These are phyloP conservation scores for Globisporangium solare DNA, from an alignment of 352 stramenopile species.

Conservation along the genomic window DNA sequence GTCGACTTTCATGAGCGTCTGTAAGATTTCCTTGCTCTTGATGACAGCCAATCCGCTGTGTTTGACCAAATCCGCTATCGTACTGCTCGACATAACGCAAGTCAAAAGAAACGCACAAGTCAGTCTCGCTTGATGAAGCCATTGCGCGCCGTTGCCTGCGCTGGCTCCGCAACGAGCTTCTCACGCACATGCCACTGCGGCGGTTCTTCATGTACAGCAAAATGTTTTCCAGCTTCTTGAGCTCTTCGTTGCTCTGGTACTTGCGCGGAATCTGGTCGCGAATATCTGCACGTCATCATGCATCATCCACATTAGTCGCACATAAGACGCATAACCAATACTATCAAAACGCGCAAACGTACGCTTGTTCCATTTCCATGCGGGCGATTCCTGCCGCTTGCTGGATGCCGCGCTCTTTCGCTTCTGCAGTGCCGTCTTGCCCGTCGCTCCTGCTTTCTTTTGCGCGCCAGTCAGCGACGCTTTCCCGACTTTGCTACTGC, in stretches of 20 bases:
- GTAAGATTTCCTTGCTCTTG: constrained; percentile 84
- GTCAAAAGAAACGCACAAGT: not conserved
- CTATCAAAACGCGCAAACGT: constrained; percentile 11
- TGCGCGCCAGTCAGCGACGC: constrained; percentile 3
- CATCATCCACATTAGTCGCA: not conserved
- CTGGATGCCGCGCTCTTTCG: constrained; percentile 13
- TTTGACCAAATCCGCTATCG: constrained; percentile 80
- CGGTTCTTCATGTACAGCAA: constrained; percentile 85
- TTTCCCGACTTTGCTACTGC: constrained; percentile 2
- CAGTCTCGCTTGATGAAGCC: not conserved
- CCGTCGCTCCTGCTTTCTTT: constrained; percentile 7
- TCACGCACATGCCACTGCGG: constrained; percentile 65
- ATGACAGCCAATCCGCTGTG: constrained; percentile 75
- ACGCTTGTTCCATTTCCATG: constrained; percentile 83
- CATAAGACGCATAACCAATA: not conserved
- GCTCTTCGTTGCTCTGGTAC: constrained; percentile 71
- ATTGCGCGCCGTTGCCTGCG: not conserved
- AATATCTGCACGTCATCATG: constrained; percentile 34
- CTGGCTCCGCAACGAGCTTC: not conserved
- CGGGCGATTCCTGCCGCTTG: constrained; percentile 30
- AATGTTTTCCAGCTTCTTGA: constrained; percentile 85
- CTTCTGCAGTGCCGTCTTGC: constrained; percentile 15
- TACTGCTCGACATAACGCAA: constrained; percentile 22
- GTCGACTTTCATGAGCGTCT: constrained; percentile 84
- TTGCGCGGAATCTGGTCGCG: constrained; percentile 78